Evolutionary conservation across 2,329 filamentous ascomycete genomes (phyloP).

Genomic region (Grosmannia clavigera): DNA sequence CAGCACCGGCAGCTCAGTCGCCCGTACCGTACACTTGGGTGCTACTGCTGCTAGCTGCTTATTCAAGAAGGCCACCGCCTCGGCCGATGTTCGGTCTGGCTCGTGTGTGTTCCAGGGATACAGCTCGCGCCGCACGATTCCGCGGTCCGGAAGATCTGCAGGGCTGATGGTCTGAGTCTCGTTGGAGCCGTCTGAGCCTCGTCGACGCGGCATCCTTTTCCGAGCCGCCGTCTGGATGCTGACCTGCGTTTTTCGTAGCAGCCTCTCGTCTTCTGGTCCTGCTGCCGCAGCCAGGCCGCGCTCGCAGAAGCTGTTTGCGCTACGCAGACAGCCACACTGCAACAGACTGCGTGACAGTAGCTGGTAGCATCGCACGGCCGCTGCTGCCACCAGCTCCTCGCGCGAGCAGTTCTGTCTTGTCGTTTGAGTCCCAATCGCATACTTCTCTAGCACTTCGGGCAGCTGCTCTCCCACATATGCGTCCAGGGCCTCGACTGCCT

Average conservation of each 20-base stretch:
- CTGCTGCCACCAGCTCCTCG: slow-evolving; percentile 30
- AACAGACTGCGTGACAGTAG: slow-evolving; percentile 45
- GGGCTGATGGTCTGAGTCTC: background rate
- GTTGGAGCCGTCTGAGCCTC: background rate
- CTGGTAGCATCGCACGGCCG: slow-evolving; percentile 46
- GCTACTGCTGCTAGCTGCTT: slow-evolving; percentile 53
- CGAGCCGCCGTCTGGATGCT: slow-evolving; percentile 28
- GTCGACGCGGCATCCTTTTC: background rate
- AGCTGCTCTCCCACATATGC: slow-evolving; percentile 19
- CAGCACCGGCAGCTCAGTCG: slow-evolving; percentile 63
- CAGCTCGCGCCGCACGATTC: slow-evolving; percentile 56
- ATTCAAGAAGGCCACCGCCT: slow-evolving; percentile 63
- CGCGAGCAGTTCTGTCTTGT: slow-evolving; percentile 17
- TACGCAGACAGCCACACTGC: slow-evolving; percentile 56
- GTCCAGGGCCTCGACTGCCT: slow-evolving; percentile 42
- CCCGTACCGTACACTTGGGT: slow-evolving; percentile 69
- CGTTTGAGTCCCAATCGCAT: slow-evolving; percentile 8
- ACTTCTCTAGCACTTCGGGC: background rate
- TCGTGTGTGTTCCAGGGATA: slow-evolving; percentile 59
- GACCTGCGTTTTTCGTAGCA: slow-evolving; percentile 40
- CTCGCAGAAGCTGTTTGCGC: slow-evolving; percentile 52
- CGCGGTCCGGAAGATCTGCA: slow-evolving; percentile 52
- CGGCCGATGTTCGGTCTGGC: slow-evolving; percentile 56
- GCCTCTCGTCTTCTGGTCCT: slow-evolving; percentile 38
- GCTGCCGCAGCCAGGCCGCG: slow-evolving; percentile 46